These are phyloP conservation scores for Pyricularia grisea DNA, from an alignment of 2,329 filamentous ascomycete species.

Conservation along the genomic window DNA sequence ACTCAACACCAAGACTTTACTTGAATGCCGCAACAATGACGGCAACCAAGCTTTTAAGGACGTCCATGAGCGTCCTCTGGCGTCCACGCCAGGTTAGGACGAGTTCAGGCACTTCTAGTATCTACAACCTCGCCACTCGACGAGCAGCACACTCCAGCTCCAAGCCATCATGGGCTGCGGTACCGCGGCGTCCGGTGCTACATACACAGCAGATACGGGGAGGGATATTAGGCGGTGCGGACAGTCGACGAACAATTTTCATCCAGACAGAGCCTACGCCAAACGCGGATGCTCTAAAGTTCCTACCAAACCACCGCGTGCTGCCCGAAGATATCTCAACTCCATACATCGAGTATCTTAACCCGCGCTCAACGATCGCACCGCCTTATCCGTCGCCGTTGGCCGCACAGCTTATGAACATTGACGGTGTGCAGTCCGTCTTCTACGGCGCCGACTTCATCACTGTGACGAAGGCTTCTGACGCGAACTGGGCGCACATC, in stretches of 20 bases:
- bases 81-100: constrained; percentile 9
- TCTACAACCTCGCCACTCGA: constrained; percentile 15
- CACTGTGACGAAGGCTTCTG: constrained; percentile 83
- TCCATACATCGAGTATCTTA: constrained; percentile 85
- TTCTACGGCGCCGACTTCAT: constrained; percentile 97
- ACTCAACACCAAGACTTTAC: background rate
- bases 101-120: background rate
- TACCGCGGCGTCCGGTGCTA: constrained; percentile 16
- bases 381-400: constrained; percentile 87
- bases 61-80: constrained; percentile 10
- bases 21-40: constrained; percentile 12
- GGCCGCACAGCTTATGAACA: constrained; percentile 80
- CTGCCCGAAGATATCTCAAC: constrained; percentile 65
- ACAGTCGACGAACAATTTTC: constrained; percentile 68
- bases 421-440: constrained; percentile 88
- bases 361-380: constrained; percentile 76
- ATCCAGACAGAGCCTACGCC: constrained; percentile 95
- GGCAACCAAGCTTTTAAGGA: constrained; percentile 12
- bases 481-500: constrained; percentile 88
- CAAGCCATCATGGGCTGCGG: constrained; percentile 13
- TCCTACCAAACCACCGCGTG: constrained; percentile 81
- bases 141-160: constrained; percentile 17
- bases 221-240: constrained; percentile 14
- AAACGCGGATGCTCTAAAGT: constrained; percentile 93
- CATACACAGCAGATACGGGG: constrained; percentile 7